Conservation (phyloP, 1,139 yeast genomes). For the Blastobotrys illinoisensis region DNA sequence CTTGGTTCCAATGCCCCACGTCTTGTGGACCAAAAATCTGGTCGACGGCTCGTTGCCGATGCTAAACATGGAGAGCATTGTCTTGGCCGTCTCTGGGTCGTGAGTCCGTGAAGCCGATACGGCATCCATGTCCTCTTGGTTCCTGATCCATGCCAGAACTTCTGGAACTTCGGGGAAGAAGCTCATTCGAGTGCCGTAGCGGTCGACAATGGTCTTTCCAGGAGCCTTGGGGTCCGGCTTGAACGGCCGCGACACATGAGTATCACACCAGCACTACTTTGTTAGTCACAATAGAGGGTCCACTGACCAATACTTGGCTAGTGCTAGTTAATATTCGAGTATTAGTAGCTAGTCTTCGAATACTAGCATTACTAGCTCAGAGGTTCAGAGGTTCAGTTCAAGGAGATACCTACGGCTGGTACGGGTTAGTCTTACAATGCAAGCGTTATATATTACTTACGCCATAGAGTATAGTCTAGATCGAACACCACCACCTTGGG, state of each 20-base stretch:
- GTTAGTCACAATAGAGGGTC: too few species aligned
- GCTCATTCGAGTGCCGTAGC: conserved; percentile 43
- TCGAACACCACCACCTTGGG: conserved; percentile 33
- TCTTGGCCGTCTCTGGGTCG: conserved; percentile 56
- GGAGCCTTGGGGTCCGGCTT: conserved; percentile 23
- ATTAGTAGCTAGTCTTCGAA: too few species aligned
- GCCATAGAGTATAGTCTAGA: conserved; percentile 76
- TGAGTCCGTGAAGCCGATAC: conserved; percentile 66
- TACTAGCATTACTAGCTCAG: too few species aligned
- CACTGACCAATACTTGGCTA: too few species aligned
- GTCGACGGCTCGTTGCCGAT: conserved; percentile 46
- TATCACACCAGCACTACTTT: conserved; percentile 58
- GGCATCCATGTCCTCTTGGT: conserved; percentile 40
- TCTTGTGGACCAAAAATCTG: conserved; percentile 46
- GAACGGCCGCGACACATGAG: conserved; percentile 56
- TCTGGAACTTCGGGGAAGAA: conserved; percentile 58
- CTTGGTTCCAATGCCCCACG: conserved; percentile 68
- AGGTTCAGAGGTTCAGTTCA: too few species aligned
- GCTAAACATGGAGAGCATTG: conserved; percentile 45
- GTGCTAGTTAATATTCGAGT: too few species aligned
- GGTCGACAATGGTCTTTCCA: conserved; percentile 37
- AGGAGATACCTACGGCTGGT: neutral
- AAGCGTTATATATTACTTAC: conserved; percentile 38
- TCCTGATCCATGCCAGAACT: conserved; percentile 40
- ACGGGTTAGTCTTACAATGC: neutral